phyloP scores from a whole-genome alignment of 2,329 filamentous ascomycete species.

The Zasmidium cellare region DNA sequence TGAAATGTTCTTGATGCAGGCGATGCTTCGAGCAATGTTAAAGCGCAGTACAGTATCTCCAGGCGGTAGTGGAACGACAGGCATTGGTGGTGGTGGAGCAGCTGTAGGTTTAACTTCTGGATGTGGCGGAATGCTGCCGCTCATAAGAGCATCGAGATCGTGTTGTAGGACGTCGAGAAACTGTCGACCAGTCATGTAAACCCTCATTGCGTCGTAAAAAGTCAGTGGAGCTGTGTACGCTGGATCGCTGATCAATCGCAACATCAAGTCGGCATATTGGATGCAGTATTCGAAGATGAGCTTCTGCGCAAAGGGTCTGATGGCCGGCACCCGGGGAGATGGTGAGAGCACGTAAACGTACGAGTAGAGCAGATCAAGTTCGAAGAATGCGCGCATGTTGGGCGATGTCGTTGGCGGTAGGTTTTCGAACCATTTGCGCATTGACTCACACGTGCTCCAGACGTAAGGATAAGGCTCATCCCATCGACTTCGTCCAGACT shows the following conservation, averaged over 20 bases:
- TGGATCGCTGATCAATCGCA: conserved; percentile 63
- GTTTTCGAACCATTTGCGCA: conserved; percentile 79
- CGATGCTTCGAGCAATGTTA: conserved; percentile 44
- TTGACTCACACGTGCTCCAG: conserved; percentile 73
- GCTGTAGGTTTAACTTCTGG: conserved; percentile 41
- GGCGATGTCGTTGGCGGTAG: conserved; percentile 66
- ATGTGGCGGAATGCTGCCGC: conserved; percentile 39
- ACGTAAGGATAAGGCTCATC: conserved; percentile 69
- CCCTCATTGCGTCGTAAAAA: conserved; percentile 82
- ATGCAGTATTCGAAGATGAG: conserved; percentile 26
- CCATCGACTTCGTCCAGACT: conserved; percentile 69
- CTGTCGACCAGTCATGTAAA: conserved; percentile 67
- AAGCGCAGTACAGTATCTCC: conserved; percentile 31
- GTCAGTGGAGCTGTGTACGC: conserved; percentile 70
- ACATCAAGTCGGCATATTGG: conserved; percentile 65
- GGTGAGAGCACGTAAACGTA: conserved; percentile 87
- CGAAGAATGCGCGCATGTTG: conserved; percentile 73
- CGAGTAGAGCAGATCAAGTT: conserved; percentile 86
- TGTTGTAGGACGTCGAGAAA: conserved; percentile 58
- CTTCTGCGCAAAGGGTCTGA: conserved; percentile 71
- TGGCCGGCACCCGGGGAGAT: conserved; percentile 69
- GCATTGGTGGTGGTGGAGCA: conserved; percentile 34
- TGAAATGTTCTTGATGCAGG: conserved; percentile 50
- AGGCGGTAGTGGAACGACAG: conserved; percentile 31
- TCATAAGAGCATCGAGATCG: conserved; percentile 51